Base-by-base conservation (phyloP, 108 stramenopile species). In the Epithemia pelagica region DNA sequence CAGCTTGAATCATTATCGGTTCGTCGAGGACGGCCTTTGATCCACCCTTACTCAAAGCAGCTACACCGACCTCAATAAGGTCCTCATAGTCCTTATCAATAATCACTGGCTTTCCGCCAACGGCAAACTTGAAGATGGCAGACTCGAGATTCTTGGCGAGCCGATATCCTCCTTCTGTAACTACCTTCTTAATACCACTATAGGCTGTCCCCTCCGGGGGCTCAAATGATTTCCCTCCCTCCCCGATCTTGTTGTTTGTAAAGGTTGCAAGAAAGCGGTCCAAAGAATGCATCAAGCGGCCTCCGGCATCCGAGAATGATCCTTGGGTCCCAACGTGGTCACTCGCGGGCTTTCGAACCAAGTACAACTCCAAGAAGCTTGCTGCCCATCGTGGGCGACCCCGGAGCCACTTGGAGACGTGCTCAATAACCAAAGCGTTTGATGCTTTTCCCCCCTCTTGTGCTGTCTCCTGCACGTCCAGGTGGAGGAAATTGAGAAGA, bases 1-100 rank as follows among this genome's bases (percentile, higher is more conserved):
- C 61, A 1, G 74, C 75, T 75, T 74, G 75, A n/a, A 74, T 79
- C 62, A 74, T 76, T 27, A 79, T 76, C 0, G 79, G 79, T 32
- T 68, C 66, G 54, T 63, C 74, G 2, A 8, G 22, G 51, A n/a
- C 74, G 23, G 30, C 29, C 22, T 27, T 64, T 15, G 2, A 31
- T 28, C 31, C 60, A 0, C 25, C 22, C 30, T 18, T 24, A 15
- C 67, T 1, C 1, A 24, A 31, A 2, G 24, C 65, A 30, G 59
- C 51, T n/a, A 52, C 67, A 23, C 79, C 78, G 21, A 74, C 72
- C 23, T 54, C 55, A 57, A 80, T 80, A 52, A 52, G 52, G 18
- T 52, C 52, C 52, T 52, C 52, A 18, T 52, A 19, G 52, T 19
- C 18, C 52, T 19, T 52, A 19, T 52, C 52, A 52, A 52, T 52